Conservation (phyloP, 169 alveolate genomes). For the Eimeria praecox region DNA sequence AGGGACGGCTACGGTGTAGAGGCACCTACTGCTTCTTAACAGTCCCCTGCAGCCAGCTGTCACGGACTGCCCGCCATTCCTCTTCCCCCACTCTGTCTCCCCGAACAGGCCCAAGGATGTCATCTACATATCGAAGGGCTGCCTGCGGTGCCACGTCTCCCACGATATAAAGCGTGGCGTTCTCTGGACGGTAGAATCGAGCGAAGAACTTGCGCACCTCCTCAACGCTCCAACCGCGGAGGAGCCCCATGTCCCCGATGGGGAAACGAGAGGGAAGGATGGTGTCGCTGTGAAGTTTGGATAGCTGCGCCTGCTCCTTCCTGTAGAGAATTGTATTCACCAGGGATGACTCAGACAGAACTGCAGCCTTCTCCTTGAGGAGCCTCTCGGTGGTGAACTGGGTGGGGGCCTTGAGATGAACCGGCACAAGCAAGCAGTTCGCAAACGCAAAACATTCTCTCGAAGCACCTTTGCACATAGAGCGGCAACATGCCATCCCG, state of each 20-base stretch:
- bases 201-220: constrained; percentile 84
- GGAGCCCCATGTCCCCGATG: constrained; percentile 86
- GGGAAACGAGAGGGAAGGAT: constrained; percentile 88
- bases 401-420: constrained; percentile 75
- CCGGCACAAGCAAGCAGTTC: neutral
- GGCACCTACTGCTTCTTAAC: constrained; percentile 41
- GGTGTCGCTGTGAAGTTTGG: constrained; percentile 90
- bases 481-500: neutral
- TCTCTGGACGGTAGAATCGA: constrained; percentile 86
- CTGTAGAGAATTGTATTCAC: constrained; percentile 90
- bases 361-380: constrained; percentile 90
- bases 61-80: constrained; percentile 37
- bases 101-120: constrained; percentile 60
- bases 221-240: constrained; percentile 83
- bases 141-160: constrained; percentile 84
- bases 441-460: neutral
- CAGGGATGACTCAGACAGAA: constrained; percentile 91
- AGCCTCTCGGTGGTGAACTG: constrained; percentile 90
- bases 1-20: neutral
- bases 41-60: constrained; percentile 29
- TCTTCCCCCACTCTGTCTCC: constrained; percentile 61
- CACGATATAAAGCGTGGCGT: constrained; percentile 84
- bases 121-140: constrained; percentile 44
- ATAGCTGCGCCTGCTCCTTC: constrained; percentile 89
- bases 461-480: neutral